Evolutionary conservation across 106 monocot species (phyloP).

Genomic region (Gastrodia elata): DNA sequence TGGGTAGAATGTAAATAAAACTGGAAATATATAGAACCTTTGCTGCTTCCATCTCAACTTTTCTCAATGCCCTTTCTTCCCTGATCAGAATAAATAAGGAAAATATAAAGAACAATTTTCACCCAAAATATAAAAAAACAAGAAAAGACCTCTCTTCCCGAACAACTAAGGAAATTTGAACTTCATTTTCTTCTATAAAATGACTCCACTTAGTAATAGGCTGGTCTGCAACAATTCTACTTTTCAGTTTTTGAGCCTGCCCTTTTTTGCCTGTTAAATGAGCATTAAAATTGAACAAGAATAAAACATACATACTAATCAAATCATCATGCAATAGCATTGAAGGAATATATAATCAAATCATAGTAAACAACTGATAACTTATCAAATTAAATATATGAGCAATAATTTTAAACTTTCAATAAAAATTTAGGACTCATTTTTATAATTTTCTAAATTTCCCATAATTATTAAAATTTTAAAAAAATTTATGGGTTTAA

Average conservation of each 20-base stretch:
- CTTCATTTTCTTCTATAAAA: constrained; percentile 80
- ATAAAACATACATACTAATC: neutral
- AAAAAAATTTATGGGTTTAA: too few species aligned
- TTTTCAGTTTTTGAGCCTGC: constrained; percentile 80
- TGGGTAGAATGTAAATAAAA: neutral
- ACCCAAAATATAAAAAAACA: neutral
- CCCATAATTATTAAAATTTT: too few species aligned
- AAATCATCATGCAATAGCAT: constrained; percentile 1
- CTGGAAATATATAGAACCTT: constrained; percentile 41
- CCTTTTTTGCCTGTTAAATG: constrained; percentile 67
- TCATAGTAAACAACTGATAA: neutral
- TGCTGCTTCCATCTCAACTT: constrained; percentile 95
- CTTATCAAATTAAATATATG: neutral
- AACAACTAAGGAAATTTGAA: constrained; percentile 64
- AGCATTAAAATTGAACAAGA: neutral
- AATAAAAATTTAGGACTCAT: too few species aligned
- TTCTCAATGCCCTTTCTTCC: constrained; percentile 67
- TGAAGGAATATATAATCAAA: neutral
- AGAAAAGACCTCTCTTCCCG: constrained; percentile 73
- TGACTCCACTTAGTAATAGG: constrained; percentile 63
- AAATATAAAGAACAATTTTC: constrained; percentile 1
- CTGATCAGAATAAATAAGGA: constrained; percentile 26
- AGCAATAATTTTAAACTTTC: neutral
- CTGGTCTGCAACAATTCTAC: constrained; percentile 74
- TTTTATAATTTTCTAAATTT: too few species aligned